Evolutionary conservation across 352 stramenopile species (phyloP), one percentile per base, ranked within the genome.

Genomic region (Phytophthora quininea): DNA sequence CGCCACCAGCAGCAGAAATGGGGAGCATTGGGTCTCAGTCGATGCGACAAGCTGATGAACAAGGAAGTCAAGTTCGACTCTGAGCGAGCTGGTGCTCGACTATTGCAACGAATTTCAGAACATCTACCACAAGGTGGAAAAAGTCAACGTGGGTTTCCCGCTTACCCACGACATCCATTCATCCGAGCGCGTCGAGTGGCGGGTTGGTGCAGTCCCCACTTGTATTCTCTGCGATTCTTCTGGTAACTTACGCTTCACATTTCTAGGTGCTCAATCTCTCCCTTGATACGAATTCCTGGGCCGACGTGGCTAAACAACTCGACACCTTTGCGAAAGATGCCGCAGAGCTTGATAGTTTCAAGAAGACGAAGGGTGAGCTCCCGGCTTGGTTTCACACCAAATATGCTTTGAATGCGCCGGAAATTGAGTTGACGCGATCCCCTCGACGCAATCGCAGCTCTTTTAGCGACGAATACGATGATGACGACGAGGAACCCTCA

Each of bases 161-260:
- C 84, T 97, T 29, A 84, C 79, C 24, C 88, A 95, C 57, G 79
- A 94, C 53, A 93, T 96, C 46, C 88, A 96, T 69, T 96, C 87
- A 37, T 91, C 87, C 0, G 90, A 96, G 60, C 87, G 89, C 65
- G 86, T 97, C 15, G 78, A 96, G 45, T 97, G 90, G 90, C 74
- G 90, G 54, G 85, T 93, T 57, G 14, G 77, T 80, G 29, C 5
- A 10, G 19, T 58, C 60, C 24, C 50, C 24, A 31, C 9, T 24
- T 24, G 27, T 24, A 35, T 35, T 15, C 51, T 43, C 46, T 32
- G 14, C 19, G 19, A 24, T 24, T 24, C 19, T 24, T 24, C 19
- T 24, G 19, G 19, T 24, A 24, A 24, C 35, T 40, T 27, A 54
- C 11, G n/a, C 30, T 2, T 58, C 43, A 43, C 24, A 30, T 10